Conservation (phyloP, 768 basidiomycete species). For the Xerocomellus amylosporus region DNA sequence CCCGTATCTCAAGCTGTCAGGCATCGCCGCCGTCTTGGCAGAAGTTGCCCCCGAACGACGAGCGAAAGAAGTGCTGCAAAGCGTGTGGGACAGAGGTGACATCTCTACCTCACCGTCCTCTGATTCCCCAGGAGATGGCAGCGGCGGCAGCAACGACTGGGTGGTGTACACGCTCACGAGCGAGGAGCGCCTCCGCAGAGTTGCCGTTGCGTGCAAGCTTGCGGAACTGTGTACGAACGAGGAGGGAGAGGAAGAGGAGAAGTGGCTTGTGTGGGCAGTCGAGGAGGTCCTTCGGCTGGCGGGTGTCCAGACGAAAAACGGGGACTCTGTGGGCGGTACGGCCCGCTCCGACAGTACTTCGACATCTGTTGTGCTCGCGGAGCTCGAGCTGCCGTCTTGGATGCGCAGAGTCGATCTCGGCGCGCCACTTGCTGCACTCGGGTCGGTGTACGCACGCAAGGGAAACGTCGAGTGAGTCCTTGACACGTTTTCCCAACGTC, state of each 20-base stretch:
- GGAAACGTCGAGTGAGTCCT: constrained; percentile 45
- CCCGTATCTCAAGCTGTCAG: constrained; percentile 65
- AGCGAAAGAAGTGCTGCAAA: constrained; percentile 27
- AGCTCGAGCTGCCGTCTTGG: constrained; percentile 61
- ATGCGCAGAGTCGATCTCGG: constrained; percentile 57
- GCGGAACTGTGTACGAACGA: constrained; percentile 38
- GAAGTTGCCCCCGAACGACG: constrained; percentile 39
- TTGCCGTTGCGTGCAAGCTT: constrained; percentile 46
- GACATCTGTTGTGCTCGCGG: constrained; percentile 38
- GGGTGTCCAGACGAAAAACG: constrained; percentile 6
- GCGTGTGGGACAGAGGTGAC: constrained; percentile 22
- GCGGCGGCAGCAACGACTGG: constrained; percentile 13
- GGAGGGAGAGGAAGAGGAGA: constrained; percentile 39
- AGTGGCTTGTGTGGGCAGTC: constrained; percentile 43
- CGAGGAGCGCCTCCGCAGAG: constrained; percentile 42
- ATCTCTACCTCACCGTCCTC: not conserved
- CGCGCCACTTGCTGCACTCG: constrained; percentile 67
- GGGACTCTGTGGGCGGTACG: not conserved
- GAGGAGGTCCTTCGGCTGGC: constrained; percentile 40
- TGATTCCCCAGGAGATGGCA: constrained; percentile 1
- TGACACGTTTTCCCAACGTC: not conserved
- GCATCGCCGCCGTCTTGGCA: constrained; percentile 60
- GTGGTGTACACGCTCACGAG: constrained; percentile 27
- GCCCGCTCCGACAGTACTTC: not conserved
- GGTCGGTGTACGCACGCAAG: constrained; percentile 53